phyloP scores from a whole-genome alignment of 805 yeast species.

The Cyberlindnera galapagoensis region DNA sequence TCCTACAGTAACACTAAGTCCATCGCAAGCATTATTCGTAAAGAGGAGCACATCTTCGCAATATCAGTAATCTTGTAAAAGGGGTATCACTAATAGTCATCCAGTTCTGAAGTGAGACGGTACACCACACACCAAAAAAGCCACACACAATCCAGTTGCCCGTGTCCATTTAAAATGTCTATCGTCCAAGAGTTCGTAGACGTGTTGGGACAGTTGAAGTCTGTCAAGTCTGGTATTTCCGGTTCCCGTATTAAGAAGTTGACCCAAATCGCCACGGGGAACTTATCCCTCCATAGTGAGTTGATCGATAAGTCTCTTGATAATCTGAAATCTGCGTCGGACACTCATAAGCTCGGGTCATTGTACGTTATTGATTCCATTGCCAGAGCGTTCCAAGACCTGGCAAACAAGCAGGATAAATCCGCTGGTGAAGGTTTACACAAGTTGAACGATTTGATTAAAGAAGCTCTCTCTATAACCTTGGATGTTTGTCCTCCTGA shows the following conservation, averaged over 20 bases:
- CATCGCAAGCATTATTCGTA: too few relatives aligned
- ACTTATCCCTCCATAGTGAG: slow-evolving; percentile 36
- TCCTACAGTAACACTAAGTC: too few relatives aligned
- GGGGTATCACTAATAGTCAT: background rate
- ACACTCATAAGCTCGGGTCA: slow-evolving; percentile 83
- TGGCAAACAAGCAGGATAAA: slow-evolving; percentile 61
- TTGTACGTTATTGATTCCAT: slow-evolving; percentile 90
- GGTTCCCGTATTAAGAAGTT: slow-evolving; percentile 89
- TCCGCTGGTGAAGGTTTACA: slow-evolving; percentile 74
- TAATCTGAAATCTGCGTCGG: slow-evolving; percentile 66
- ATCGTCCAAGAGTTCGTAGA: slow-evolving; percentile 30
- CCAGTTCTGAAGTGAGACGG: background rate
- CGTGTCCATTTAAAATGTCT: slow-evolving; percentile 24
- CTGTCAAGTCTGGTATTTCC: slow-evolving; percentile 82
- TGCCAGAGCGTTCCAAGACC: slow-evolving; percentile 77
- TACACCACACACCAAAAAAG: background rate
- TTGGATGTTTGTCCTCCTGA: slow-evolving; percentile 47
- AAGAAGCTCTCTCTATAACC: slow-evolving; percentile 57
- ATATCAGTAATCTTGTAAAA: slow-evolving; percentile 1
- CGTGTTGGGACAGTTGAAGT: slow-evolving; percentile 36
- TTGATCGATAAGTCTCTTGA: slow-evolving; percentile 53
- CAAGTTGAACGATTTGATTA: slow-evolving; percentile 58
- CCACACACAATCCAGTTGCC: too few relatives aligned
- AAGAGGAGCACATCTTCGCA: too few relatives aligned
- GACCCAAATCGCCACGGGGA: slow-evolving; percentile 68